These are phyloP conservation scores for Colletotrichum horii DNA, from an alignment of 2,329 filamentous ascomycete species.

Conservation along the genomic window DNA sequence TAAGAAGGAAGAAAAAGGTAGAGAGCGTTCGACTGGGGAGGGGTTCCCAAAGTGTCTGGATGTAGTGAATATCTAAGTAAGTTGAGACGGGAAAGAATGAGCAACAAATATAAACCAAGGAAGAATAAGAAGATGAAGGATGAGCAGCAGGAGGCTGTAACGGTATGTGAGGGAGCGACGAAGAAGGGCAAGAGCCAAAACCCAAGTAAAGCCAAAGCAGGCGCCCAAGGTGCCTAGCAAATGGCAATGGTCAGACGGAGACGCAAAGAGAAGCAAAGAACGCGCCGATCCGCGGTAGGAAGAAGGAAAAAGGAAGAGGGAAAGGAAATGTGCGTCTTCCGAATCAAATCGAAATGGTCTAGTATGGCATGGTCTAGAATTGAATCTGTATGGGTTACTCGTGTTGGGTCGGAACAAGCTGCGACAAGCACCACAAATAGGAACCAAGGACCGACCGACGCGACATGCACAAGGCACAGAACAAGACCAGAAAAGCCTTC, in stretches of 20 bases:
- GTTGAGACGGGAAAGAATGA: not conserved
- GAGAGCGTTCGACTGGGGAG: constrained; percentile 1
- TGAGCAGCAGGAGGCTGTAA: not conserved
- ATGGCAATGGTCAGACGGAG: not conserved
- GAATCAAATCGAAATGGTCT: not conserved
- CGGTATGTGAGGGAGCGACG: constrained; percentile 2
- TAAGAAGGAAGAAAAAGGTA: not conserved
- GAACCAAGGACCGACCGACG: not conserved
- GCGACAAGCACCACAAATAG: not conserved
- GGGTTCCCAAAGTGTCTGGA: not conserved
- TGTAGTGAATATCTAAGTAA: not conserved
- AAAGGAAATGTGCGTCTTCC: not conserved
- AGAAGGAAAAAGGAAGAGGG: not conserved
- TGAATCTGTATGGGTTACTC: not conserved
- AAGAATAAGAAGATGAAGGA: not conserved
- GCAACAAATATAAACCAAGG: not conserved
- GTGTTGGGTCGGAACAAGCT: not conserved
- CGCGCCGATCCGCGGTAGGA: not conserved
- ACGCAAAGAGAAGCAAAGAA: constrained; percentile 10
- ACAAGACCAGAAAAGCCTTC: not conserved
- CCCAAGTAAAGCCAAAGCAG: not conserved
- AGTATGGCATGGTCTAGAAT: not conserved
- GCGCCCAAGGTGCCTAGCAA: not conserved
- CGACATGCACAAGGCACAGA: constrained; percentile 1
- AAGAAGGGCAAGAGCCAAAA: constrained; percentile 5